Evolutionary conservation across 208 protist genomes (phyloP).

Genomic region (Leishmania lainsoni): DNA sequence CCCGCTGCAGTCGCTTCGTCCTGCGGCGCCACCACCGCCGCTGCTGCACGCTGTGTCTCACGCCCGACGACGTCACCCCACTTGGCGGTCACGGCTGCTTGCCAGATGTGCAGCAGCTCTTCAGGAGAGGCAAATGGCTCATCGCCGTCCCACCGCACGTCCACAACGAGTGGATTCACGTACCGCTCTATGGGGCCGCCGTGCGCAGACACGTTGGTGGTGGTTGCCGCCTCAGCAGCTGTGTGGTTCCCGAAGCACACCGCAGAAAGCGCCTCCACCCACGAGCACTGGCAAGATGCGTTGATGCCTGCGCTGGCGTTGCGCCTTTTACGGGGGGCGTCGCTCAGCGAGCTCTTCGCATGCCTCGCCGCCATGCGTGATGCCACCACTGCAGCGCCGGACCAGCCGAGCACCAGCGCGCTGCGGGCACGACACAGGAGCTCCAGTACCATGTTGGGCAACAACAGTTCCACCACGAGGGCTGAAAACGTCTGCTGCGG

Average conservation of each 20-base stretch:
- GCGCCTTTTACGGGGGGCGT: no score
- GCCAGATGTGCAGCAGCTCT: neutral
- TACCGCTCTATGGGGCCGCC: neutral
- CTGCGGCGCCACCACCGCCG: neutral
- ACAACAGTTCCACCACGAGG: slow-evolving; percentile 24
- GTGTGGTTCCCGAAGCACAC: neutral
- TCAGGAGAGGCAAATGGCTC: neutral
- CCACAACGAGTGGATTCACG: neutral
- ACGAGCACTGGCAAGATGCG: neutral
- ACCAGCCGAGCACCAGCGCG: slow-evolving; percentile 1
- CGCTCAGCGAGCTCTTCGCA: neutral
- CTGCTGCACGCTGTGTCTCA: neutral
- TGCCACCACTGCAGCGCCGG: neutral
- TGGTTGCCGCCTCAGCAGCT: neutral
- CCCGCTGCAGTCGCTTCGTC: neutral
- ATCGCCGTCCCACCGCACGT: slow-evolving; percentile 1
- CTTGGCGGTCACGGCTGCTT: neutral
- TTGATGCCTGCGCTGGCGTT: neutral
- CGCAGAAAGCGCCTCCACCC: neutral
- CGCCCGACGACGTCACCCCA: neutral
- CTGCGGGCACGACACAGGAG: slow-evolving; percentile 3
- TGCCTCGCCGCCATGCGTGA: neutral
- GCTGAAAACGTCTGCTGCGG: slow-evolving; percentile 13
- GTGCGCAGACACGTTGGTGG: neutral
- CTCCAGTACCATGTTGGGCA: slow-evolving; percentile 25